Percentiles rank a stretch among this genome's conserved stretches.
Evolutionary conservation across 495 filamentous ascomycete species (phyloP).

Genomic region (Neurospora intermedia): DNA sequence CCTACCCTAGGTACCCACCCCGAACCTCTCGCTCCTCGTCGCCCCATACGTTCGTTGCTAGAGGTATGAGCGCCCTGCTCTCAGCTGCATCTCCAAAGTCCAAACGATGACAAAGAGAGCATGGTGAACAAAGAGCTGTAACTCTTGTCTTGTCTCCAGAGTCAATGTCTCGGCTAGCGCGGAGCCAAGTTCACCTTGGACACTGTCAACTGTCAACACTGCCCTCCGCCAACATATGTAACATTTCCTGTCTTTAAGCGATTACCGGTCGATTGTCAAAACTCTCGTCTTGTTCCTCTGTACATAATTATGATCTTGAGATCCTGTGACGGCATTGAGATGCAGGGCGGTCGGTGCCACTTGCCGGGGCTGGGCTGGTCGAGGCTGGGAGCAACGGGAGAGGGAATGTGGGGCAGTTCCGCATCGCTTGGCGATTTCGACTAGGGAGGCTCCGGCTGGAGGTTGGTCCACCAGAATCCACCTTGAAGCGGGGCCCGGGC

Average conservation of each 20-base stretch:
- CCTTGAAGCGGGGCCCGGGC: not conserved
- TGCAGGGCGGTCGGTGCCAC: not conserved
- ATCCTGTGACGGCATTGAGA: not conserved
- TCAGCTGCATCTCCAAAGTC: not conserved
- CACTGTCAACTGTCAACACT: not conserved
- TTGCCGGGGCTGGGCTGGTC: not conserved
- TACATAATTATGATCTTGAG: not conserved
- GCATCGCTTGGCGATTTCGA: not conserved
- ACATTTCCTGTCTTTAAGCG: not conserved
- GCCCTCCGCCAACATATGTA: not conserved
- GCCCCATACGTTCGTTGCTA: not conserved
- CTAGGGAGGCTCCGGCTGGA: not conserved
- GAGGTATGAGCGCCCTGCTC: not conserved
- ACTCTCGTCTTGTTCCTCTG: not conserved
- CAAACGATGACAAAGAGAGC: not conserved
- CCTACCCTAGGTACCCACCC: not conserved
- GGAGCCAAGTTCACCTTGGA: not conserved
- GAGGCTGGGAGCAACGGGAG: not conserved
- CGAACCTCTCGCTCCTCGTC: not conserved
- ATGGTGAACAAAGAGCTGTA: not conserved
- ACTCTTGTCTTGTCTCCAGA: not conserved
- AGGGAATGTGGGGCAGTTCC: not conserved
- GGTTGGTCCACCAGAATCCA: not conserved
- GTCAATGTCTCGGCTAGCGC: not conserved
- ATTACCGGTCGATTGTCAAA: not conserved